Conservation (phyloP, 352 stramenopile genomes). For the Plasmopara halstedii region DNA sequence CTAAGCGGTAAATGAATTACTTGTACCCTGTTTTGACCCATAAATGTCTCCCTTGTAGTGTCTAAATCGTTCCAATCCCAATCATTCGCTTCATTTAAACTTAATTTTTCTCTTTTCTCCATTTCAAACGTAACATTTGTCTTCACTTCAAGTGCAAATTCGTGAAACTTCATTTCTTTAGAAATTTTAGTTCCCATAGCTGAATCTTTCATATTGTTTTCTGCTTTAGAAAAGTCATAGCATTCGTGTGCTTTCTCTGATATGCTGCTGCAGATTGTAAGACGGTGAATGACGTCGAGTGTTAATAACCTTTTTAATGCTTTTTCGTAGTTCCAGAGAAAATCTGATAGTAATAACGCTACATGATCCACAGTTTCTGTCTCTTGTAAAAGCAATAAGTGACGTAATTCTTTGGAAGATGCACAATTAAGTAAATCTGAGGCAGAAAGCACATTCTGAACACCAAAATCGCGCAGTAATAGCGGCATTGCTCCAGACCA, state of each 20-base stretch:
- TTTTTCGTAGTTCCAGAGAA: slow-evolving; percentile 58
- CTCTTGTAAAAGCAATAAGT: slow-evolving; percentile 15
- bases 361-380: slow-evolving; percentile 27
- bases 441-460: slow-evolving; percentile 37
- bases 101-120: slow-evolving; percentile 11
- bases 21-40: slow-evolving; percentile 16
- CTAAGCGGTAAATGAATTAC: slow-evolving; percentile 53
- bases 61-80: slow-evolving; percentile 48
- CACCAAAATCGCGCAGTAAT: slow-evolving; percentile 51
- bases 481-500: slow-evolving; percentile 61
- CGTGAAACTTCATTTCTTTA: slow-evolving; percentile 41
- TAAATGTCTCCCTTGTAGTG: background rate
- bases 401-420: slow-evolving; percentile 9
- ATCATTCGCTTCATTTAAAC: slow-evolving; percentile 18
- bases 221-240: slow-evolving; percentile 35
- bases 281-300: slow-evolving; percentile 25
- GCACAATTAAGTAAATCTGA: slow-evolving; percentile 27
- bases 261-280: slow-evolving; percentile 58
- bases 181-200: slow-evolving; percentile 7
- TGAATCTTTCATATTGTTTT: background rate
- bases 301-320: slow-evolving; percentile 28
- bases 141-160: slow-evolving; percentile 28
- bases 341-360: slow-evolving; percentile 45
- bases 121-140: slow-evolving; percentile 7
- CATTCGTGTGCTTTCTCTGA: slow-evolving; percentile 67